phyloP scores from a whole-genome alignment of 202 grass and related monocot genomes.

The Miscanthus sacchariflorus region DNA sequence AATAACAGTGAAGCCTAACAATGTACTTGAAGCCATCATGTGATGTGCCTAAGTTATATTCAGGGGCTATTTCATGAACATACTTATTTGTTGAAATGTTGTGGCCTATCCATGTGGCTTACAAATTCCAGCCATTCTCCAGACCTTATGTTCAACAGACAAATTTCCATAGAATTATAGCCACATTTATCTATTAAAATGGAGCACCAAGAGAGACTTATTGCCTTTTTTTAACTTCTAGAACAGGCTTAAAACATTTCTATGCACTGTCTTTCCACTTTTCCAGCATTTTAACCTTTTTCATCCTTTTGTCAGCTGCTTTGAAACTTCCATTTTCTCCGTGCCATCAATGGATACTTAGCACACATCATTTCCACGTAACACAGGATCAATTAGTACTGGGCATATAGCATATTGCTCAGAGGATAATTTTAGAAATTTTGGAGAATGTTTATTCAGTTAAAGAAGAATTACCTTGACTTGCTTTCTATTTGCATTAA shows the following conservation, averaged over 20 bases:
- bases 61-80: background rate
- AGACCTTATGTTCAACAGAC: background rate
- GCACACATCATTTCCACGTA: constrained; percentile 20
- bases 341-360: constrained; percentile 3
- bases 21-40: constrained; percentile 45
- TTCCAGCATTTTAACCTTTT: background rate
- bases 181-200: background rate
- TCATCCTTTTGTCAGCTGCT: background rate
- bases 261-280: background rate
- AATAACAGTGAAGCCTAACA: constrained; percentile 63
- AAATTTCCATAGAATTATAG: background rate
- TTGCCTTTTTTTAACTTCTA: background rate
- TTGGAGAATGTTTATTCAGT: background rate
- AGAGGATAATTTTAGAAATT: constrained; percentile 3
- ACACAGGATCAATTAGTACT: background rate
- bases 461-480: background rate
- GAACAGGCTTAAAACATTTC: constrained; percentile 25
- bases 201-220: background rate
- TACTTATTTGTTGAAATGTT: constrained; percentile 14
- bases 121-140: background rate
- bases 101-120: constrained; percentile 2
- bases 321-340: background rate
- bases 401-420: background rate
- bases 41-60: background rate
- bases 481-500: constrained; percentile 9